Base-by-base conservation (phyloP, 2,329 filamentous ascomycete species). In the Fusarium anguioides region DNA sequence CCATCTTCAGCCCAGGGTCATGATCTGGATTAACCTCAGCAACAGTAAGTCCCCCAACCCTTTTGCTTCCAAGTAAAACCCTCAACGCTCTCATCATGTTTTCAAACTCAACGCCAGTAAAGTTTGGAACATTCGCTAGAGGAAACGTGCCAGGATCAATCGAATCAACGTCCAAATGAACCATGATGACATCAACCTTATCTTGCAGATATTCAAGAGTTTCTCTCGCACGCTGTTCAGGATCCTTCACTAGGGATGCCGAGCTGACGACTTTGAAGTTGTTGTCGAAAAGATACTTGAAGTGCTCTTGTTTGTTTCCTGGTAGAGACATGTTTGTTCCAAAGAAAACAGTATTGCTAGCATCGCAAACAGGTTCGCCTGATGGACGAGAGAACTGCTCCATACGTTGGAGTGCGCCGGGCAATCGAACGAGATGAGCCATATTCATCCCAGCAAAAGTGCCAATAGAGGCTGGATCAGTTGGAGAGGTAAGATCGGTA, bases 361-460 rank as follows among this genome's bases (percentile, higher is more conserved):
- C 20, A 37, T 72, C 58, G 6, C 66, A 72, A 23, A 69, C 66
- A 1, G 69, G 48, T 23, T 53, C 46, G 12, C 57, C 64, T 6
- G 69, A 72, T 3, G 52, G 44, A 3, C 57, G 64, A 9, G 57
- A 61, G 35, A 71, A 71, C 20, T 66, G 57, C 21, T 52, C 41
- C 69, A 72, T 70, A 1, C 53, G 47, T 7, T 56, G 4, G 14
- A 71, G 54, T 1, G 66, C 39, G 5, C 69, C 68, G 0, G 44
- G 42, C 2, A 50, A 17, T 5, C 57, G 52, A 10, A 64, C 48
- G 2, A 71, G 58, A 37, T 71, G 68, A 3, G 68, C 49, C 58
- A 71, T 71, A 17, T 61, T 71, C 68, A 71, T 71, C 14, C 68
- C 65, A 31, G 68, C 65, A 23, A 71, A 71, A 4, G 58, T 64